Percentiles rank a stretch among this genome's conserved stretches.
These are phyloP conservation scores for Rhizopogon vulgaris DNA, from an alignment of 768 basidiomycete species.

Conservation along the genomic window DNA sequence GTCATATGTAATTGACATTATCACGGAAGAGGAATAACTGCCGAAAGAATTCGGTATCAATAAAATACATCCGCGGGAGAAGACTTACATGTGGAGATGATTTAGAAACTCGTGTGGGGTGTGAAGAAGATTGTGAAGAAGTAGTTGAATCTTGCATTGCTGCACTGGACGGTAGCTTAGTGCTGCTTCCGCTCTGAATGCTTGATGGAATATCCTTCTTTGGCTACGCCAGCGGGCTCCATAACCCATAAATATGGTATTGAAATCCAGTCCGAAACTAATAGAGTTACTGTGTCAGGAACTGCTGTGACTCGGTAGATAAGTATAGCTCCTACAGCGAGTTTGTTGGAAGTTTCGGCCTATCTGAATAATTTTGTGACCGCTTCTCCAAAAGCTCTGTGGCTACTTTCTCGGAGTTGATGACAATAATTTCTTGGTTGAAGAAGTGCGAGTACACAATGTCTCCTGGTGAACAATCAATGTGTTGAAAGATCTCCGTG, in stretches of 20 bases:
- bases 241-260: slow-evolving; percentile 28
- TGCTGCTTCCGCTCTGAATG: slow-evolving; percentile 22
- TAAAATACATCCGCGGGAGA: background rate
- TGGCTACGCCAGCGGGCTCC: slow-evolving; percentile 31
- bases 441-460: slow-evolving; percentile 20
- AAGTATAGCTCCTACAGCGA: slow-evolving; percentile 9
- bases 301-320: background rate
- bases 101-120: slow-evolving; percentile 14
- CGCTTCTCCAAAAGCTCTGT: slow-evolving; percentile 21
- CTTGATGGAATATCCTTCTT: slow-evolving; percentile 30
- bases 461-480: slow-evolving; percentile 11
- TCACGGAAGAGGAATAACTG: slow-evolving; percentile 22
- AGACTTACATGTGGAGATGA: background rate
- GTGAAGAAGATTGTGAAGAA: slow-evolving; percentile 23
- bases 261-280: slow-evolving; percentile 29
- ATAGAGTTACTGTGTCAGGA: background rate
- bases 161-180: slow-evolving; percentile 27
- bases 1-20: slow-evolving; percentile 27
- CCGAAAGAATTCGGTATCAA: background rate
- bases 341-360: slow-evolving; percentile 20
- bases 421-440: slow-evolving; percentile 18
- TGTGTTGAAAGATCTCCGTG: background rate
- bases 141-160: slow-evolving; percentile 19
- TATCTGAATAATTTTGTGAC: slow-evolving; percentile 25
- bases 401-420: slow-evolving; percentile 20